Evolutionary conservation across 805 yeast species (phyloP).

Genomic region (Suhomyces xylopsoci): DNA sequence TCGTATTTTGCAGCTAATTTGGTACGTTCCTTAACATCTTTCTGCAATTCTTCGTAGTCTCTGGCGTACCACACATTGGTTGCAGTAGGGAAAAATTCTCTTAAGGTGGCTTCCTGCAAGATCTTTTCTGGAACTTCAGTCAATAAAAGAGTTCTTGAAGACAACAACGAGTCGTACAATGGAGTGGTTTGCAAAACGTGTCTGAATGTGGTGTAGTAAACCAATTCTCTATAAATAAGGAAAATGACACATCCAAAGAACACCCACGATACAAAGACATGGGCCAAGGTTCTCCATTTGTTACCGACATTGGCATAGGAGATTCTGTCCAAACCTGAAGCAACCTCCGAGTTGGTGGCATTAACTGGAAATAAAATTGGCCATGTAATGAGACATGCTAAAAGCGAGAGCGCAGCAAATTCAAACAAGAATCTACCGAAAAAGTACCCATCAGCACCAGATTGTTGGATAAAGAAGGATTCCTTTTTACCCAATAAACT

Average conservation of each 20-base stretch:
- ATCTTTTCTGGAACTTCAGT: conserved; percentile 59
- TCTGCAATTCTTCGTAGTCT: conserved; percentile 54
- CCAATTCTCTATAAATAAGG: conserved; percentile 70
- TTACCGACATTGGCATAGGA: conserved; percentile 61
- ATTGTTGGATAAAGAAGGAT: conserved; percentile 60
- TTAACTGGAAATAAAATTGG: conserved; percentile 73
- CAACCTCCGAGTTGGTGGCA: conserved; percentile 54
- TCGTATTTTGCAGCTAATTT: conserved; percentile 63
- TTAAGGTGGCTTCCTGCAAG: conserved; percentile 48
- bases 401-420: conserved; percentile 48
- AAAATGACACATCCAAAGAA: conserved; percentile 65
- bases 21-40: conserved; percentile 59
- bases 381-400: conserved; percentile 56
- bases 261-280: conserved; percentile 72
- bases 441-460: conserved; percentile 76
- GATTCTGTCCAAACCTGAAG: conserved; percentile 60
- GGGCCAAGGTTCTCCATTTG: conserved; percentile 68
- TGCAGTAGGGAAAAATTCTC: conserved; percentile 61
- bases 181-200: conserved; percentile 75
- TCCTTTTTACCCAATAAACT: conserved; percentile 54
- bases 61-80: conserved; percentile 61
- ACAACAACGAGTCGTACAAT: conserved; percentile 61
- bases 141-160: conserved; percentile 70
- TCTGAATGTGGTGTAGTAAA: conserved; percentile 66
- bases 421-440: conserved; percentile 63